phyloP scores from a whole-genome alignment of 192 early-diverging fungal genomes.

The Phycomyces nitens region DNA sequence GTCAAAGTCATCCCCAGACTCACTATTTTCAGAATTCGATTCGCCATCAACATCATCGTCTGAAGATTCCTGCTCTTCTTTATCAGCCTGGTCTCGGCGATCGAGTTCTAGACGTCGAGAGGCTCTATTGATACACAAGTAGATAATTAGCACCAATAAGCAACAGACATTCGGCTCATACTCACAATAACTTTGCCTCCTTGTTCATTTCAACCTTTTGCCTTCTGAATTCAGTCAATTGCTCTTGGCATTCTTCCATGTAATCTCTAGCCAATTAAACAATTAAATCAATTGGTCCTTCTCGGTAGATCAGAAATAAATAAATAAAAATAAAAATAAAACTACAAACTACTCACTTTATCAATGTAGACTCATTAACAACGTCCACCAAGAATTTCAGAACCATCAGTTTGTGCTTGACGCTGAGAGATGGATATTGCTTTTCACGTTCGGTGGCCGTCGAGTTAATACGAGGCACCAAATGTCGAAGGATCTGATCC shows the following conservation, averaged over 20 bases:
- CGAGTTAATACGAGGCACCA: constrained; percentile 24
- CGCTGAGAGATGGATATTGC: constrained; percentile 20
- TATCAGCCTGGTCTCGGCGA: constrained; percentile 13
- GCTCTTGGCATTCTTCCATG: constrained; percentile 38
- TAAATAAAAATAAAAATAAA: background rate
- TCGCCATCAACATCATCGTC: constrained; percentile 16
- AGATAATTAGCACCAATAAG: too few species aligned
- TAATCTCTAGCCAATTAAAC: constrained; percentile 21
- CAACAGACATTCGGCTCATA: background rate
- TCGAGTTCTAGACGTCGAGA: constrained; percentile 4
- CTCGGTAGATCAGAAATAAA: too few species aligned
- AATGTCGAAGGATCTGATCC: constrained; percentile 38
- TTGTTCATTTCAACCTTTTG: constrained; percentile 33
- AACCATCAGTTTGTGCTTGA: constrained; percentile 23
- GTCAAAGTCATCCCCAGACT: constrained; percentile 11
- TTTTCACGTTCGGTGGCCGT: constrained; percentile 25
- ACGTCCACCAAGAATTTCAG: constrained; percentile 26
- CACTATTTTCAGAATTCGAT: constrained; percentile 8
- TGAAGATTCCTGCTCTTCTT: constrained; percentile 13
- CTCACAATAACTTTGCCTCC: constrained; percentile 31
- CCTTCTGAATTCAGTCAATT: constrained; percentile 27
- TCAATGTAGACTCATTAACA: constrained; percentile 29
- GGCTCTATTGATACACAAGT: constrained; percentile 2
- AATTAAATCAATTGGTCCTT: too few species aligned
- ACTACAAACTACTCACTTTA: constrained; percentile 21